A percentile compares a stretch with the other conserved stretches of the same genome.
Evolutionary conservation across 2,329 filamentous ascomycete species (phyloP).

Genomic region (Helotiales sp.): DNA sequence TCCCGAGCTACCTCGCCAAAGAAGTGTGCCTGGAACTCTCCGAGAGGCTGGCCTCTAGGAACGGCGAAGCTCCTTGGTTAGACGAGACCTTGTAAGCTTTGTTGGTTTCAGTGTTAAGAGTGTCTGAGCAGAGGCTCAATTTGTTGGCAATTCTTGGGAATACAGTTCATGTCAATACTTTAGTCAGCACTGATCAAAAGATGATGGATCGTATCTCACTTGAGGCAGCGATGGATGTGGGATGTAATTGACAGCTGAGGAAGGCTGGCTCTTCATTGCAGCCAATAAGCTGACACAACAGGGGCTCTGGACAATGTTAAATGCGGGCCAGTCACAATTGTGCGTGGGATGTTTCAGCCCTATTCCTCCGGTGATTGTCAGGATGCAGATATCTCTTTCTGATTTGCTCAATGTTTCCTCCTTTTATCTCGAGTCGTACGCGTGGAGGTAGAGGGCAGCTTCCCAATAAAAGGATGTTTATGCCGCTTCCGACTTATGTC

Average conservation of each 20-base stretch:
- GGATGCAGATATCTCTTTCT: not conserved
- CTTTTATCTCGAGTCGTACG: not conserved
- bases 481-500: not conserved
- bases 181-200: not conserved
- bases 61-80: not conserved
- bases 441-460: not conserved
- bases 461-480: not conserved
- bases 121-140: conserved; percentile 1
- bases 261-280: not conserved
- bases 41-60: not conserved
- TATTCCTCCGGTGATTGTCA: conserved; percentile 2
- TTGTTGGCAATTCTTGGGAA: not conserved
- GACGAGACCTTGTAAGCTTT: not conserved
- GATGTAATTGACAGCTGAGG: conserved; percentile 9
- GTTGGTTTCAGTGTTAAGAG: too few species aligned
- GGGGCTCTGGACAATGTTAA: conserved; percentile 1
- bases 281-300: not conserved
- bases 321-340: conserved; percentile 8
- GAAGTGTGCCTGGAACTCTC: not conserved
- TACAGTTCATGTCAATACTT: not conserved
- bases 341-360: conserved; percentile 8
- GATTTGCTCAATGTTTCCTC: not conserved
- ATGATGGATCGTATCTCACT: not conserved
- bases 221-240: not conserved
- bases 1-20: not conserved